Base-by-base conservation (phyloP, 768 basidiomycete genomes). In the Russula compacta region DNA sequence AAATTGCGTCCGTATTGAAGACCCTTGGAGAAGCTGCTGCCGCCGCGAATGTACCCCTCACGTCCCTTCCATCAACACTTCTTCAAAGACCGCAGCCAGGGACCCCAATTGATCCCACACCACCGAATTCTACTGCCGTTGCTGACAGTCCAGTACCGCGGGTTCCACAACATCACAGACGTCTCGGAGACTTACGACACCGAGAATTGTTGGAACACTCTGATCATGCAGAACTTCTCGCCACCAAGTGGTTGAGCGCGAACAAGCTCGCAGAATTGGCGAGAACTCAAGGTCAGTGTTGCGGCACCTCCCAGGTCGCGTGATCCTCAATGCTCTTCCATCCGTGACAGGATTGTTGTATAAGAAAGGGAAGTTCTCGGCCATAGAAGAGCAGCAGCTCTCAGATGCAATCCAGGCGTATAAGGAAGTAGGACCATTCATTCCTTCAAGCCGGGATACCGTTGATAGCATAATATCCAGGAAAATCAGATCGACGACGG, bases 321-420 rank as follows among this genome's bases (percentile, higher is more conserved):
- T 51, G 36, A 56, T 43, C 42, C 38, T 36, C 21, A 21, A 32
- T 54, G 40, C 35, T 29, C 58, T 8, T 36, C 50, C 14, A 61
- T 64, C 57, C 48, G 29, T 48, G 61, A 24, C 59, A 92, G 89
- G 89, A 36, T 80, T 92, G n/a, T 80, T 88, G 2, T 92, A 89
- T 71, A 91, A 86, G 74, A 91, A 91, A 72, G 90, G 90, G 14
- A 92, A 89, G 69, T 93, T 93, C 67, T 90, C 89, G 29, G 81
- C 85, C 0, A 83, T 83, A 44, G 90, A 93, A 68, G 86, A 84
- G 59, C 78, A 83, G 29, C 84, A 85, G 63, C 71, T 92, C 1
- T 78, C 74, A 64, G 71, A 72, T 14, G 89, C 89, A 7, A 83
- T 92, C 39, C 83, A 86, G 58, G 71, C 73, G 9, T 90, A 84